These are phyloP conservation scores for Oryza coarctata DNA, from an alignment of 176 grass and related monocot species.

Conservation along the genomic window DNA sequence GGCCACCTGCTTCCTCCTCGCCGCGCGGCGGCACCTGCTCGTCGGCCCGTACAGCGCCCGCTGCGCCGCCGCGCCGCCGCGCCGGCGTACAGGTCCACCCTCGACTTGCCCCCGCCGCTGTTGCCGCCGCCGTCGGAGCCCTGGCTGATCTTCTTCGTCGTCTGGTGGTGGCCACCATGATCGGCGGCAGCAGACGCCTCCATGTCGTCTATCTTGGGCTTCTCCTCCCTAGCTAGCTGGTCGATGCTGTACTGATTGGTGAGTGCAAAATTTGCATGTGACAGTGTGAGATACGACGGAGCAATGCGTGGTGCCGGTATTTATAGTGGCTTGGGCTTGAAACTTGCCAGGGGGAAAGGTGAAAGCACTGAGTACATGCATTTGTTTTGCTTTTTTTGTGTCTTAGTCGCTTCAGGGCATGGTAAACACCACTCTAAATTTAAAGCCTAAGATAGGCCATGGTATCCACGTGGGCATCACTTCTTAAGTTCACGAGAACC, in stretches of 20 bases:
- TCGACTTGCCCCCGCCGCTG: conserved; percentile 13
- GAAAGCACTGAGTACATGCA: neutral
- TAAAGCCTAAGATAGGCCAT: neutral
- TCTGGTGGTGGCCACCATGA: neutral
- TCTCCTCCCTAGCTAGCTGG: neutral
- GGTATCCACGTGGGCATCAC: neutral
- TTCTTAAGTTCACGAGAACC: neutral
- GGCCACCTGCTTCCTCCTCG: conserved; percentile 5
- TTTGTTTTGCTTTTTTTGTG: neutral
- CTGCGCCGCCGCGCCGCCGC: conserved; percentile 70
- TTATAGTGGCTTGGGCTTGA: neutral
- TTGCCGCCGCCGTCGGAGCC: neutral
- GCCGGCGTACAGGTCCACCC: conserved; percentile 39
- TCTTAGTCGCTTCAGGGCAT: neutral
- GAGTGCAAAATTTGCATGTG: neutral
- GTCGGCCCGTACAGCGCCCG: conserved; percentile 45
- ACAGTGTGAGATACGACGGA: neutral
- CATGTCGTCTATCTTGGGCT: conserved; percentile 8
- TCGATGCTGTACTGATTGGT: neutral
- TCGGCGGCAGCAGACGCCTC: conserved; percentile 12
- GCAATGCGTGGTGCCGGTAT: neutral
- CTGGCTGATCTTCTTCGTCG: conserved; percentile 10
- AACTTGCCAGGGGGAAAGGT: neutral
- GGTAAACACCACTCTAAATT: neutral
- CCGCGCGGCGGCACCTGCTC: conserved; percentile 12